phyloP scores from a whole-genome alignment of 2,329 filamentous ascomycete species.

The Ophiostoma piceae region DNA sequence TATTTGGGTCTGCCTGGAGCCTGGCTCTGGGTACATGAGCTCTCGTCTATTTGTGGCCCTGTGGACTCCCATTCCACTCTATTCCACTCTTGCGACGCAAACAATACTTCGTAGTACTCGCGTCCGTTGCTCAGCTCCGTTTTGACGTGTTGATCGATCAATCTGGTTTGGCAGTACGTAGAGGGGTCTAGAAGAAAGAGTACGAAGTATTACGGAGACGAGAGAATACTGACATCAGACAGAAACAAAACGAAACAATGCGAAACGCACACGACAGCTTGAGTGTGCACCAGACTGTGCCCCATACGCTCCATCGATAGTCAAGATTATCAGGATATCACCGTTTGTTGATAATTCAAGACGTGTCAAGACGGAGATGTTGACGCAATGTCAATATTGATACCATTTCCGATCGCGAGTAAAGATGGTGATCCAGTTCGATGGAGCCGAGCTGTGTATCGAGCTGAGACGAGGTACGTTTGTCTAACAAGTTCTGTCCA shows the following conservation, averaged over 20 bases:
- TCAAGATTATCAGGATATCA: no score
- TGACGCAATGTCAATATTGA: not conserved
- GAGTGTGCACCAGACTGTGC: not conserved
- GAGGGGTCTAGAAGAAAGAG: no score
- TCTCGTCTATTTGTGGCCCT: not conserved
- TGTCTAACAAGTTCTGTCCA: not conserved
- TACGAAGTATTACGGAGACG: not conserved
- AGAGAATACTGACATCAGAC: not conserved
- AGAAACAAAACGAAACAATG: slow-evolving; percentile 4
- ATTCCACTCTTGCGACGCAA: not conserved
- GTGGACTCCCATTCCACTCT: not conserved
- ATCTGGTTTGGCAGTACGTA: not conserved
- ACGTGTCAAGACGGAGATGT: not conserved
- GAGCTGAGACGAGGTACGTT: not conserved
- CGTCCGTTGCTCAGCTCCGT: not conserved
- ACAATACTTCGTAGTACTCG: not conserved
- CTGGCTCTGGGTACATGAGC: no score
- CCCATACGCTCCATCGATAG: not conserved
- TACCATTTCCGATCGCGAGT: not conserved
- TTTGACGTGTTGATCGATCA: not conserved
- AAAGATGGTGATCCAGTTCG: not conserved
- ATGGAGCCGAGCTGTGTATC: not conserved
- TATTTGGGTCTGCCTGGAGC: not conserved
- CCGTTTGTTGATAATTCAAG: no score
- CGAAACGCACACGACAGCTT: not conserved